These are phyloP conservation scores for Akanthomyces dipterigenus DNA, from an alignment of 2,329 filamentous ascomycete species.

Conservation along the genomic window DNA sequence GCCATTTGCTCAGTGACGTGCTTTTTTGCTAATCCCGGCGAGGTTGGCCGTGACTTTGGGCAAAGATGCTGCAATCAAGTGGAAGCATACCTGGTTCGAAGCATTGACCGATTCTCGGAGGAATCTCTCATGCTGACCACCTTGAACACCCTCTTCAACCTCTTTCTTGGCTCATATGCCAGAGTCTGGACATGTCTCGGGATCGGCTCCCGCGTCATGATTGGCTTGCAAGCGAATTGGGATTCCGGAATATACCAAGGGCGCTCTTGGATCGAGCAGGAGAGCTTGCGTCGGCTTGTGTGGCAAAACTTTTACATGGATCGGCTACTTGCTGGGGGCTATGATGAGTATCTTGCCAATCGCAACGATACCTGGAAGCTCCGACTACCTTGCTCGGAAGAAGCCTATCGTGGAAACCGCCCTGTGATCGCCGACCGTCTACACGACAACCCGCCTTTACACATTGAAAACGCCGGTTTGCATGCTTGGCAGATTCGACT, in stretches of 20 bases:
- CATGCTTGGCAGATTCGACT: constrained; percentile 31
- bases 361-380: constrained; percentile 33
- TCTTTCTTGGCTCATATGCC: constrained; percentile 29
- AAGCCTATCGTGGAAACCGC: constrained; percentile 25
- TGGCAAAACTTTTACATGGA: constrained; percentile 35
- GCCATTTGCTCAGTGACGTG: constrained; percentile 33
- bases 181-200: constrained; percentile 36
- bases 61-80: constrained; percentile 32
- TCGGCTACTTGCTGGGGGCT: constrained; percentile 32
- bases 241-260: constrained; percentile 22
- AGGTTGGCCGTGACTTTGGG: constrained; percentile 28
- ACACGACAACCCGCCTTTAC: constrained; percentile 22
- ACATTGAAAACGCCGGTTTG: constrained; percentile 22
- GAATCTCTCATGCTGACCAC: constrained; percentile 28
- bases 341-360: constrained; percentile 33
- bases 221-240: constrained; percentile 34
- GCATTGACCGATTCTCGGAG: constrained; percentile 32
- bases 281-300: constrained; percentile 29
- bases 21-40: constrained; percentile 28
- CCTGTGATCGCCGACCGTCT: constrained; percentile 26
- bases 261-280: constrained; percentile 28
- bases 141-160: constrained; percentile 30
- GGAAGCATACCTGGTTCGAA: constrained; percentile 33
- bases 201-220: constrained; percentile 29
- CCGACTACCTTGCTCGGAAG: constrained; percentile 28